Conservation (phyloP, 768 basidiomycete genomes). For the Roridomyces roridus region DNA sequence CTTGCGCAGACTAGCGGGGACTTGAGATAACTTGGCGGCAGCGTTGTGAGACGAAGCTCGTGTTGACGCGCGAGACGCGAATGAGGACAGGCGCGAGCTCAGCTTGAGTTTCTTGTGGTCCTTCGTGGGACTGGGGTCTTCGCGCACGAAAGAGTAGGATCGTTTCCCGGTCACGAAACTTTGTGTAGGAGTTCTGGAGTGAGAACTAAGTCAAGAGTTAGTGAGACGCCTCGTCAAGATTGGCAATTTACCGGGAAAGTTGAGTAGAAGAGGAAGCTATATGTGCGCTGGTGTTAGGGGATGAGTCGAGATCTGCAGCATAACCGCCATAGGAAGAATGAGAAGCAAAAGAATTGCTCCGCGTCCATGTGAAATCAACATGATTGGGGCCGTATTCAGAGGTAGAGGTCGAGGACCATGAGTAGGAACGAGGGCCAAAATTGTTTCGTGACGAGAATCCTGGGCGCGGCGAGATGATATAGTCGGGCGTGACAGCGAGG, state of each 20-base stretch:
- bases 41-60: background rate
- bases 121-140: background rate
- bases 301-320: constrained; percentile 7
- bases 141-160: constrained; percentile 5
- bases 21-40: background rate
- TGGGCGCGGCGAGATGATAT: constrained; percentile 7
- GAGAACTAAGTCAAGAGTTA: background rate
- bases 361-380: constrained; percentile 5
- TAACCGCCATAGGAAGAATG: constrained; percentile 8
- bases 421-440: constrained; percentile 15
- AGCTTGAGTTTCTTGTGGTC: constrained; percentile 17
- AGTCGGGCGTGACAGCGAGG: constrained; percentile 20
- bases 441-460: background rate
- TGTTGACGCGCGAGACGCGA: background rate
- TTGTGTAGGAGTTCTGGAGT: constrained; percentile 5
- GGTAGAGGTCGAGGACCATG: background rate
- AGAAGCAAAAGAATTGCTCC: constrained; percentile 6
- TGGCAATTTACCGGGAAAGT: background rate
- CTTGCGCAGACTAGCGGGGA: constrained; percentile 47
- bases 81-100: background rate
- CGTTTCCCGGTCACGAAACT: constrained; percentile 7
- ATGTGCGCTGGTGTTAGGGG: background rate
- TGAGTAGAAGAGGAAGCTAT: background rate
- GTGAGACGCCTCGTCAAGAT: background rate
- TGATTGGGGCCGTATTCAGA: no score